Base-by-base conservation (phyloP, 2,329 filamentous ascomycete genomes). In the Chaetomiaceae sp. region DNA sequence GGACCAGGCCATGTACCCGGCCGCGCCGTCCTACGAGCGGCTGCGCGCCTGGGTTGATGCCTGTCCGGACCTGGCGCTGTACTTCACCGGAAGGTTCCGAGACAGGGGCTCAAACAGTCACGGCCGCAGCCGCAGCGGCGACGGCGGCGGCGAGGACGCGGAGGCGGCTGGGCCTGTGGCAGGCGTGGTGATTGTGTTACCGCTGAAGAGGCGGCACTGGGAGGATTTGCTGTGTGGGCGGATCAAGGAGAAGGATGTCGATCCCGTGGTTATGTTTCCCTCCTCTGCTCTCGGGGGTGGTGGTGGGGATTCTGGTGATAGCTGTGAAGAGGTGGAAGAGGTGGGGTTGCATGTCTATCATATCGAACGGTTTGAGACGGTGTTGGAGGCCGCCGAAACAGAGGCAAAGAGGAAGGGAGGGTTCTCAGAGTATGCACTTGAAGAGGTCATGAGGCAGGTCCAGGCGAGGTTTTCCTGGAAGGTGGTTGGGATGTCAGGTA, bases 321-420 rank as follows among this genome's bases (percentile, higher is more conserved):
- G n/a, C n/a, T n/a, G 23, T n/a, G 11, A 17, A 33, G 29, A 50
- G 6, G 56, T 38, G 12, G 44, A 25, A 29, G 61, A 58, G 29
- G 62, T 69, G 7, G 68, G 68, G 4, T 47, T 71, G 44, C 69
- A 71, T 58, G 61, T 71, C 5, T 71, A 69, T 57, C 69, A 71
- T 48, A 60, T 71, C 53, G 68, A 71, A 56, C 59, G 63, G 14
- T 65, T 65, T 31, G 45, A 6, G 20, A 11, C 9, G 4, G 29
- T 17, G 11, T 22, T 23, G 15, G 12, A 3, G 6, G 3, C 4
- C n/a, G 22, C 7, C 14, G 20, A 9, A 1, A 4, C 11, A 14
- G 17, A 34, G 8, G 7, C 27, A 19, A 6, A 36, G 15, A n/a
- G 34, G 14, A 14, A 22, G 56, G 23, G 59, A 36, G 34, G 61